A percentile compares a stretch with the other conserved stretches of the same genome.
Evolutionary conservation across 257 asterid genomes (phyloP).

Genomic region (Rehmannia glutinosa): DNA sequence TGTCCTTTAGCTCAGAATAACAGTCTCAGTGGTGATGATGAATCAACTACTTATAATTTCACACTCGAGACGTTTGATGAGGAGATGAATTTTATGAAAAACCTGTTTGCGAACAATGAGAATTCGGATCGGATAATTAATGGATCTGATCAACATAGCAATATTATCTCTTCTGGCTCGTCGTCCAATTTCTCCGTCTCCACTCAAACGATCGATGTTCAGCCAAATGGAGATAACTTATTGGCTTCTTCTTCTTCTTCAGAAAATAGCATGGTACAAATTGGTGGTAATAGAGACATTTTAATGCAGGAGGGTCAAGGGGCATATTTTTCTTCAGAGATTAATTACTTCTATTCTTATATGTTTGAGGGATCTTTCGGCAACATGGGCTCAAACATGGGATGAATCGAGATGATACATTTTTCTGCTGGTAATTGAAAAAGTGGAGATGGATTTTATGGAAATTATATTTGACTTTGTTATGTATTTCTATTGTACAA

Average conservation of each 20-base stretch:
- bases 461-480: not conserved
- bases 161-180: too few relatives aligned
- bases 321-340: too few relatives aligned
- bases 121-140: not conserved
- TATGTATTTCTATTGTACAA: too few relatives aligned
- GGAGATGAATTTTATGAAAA: constrained; percentile 52
- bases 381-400: not conserved
- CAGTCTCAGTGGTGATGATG: constrained; percentile 16
- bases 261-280: not conserved
- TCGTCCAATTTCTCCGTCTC: too few relatives aligned
- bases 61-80: constrained; percentile 38
- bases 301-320: not conserved
- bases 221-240: not conserved
- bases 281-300: not conserved
- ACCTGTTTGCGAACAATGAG: constrained; percentile 28
- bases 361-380: constrained; percentile 17
- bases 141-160: too few relatives aligned
- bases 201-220: too few relatives aligned
- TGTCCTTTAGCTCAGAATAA: not conserved
- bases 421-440: too few relatives aligned
- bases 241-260: not conserved
- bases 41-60: constrained; percentile 28
- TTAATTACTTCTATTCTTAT: constrained; percentile 21
- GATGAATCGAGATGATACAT: constrained; percentile 8
- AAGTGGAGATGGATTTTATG: constrained; percentile 21